A percentile compares a stretch with the other conserved stretches of the same genome.
Evolutionary conservation across 139 green algal species (phyloP).

Genomic region (Tetradesmus lagerheimii): DNA sequence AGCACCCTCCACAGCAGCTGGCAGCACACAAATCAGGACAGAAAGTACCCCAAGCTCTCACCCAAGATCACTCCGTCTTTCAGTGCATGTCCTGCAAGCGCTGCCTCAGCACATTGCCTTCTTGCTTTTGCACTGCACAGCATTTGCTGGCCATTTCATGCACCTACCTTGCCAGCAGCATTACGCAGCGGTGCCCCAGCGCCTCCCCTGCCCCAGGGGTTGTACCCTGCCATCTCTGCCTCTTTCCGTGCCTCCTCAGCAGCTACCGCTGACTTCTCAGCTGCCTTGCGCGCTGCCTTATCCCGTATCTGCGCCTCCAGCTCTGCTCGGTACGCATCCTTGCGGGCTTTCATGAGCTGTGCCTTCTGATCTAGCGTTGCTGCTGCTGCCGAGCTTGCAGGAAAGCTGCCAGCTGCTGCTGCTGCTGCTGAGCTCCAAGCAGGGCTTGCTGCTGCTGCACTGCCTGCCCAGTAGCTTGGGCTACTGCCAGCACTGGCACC

Average conservation of each 20-base stretch:
- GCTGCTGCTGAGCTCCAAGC: not conserved
- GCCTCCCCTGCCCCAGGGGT: conserved; percentile 24
- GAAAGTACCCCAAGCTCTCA: not conserved
- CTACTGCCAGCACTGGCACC: not conserved
- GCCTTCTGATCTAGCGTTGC: not conserved
- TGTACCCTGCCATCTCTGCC: conserved; percentile 20
- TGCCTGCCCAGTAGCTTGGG: not conserved
- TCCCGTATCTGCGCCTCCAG: conserved; percentile 49
- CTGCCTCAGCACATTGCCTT: not conserved
- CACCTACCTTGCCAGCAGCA: conserved; percentile 21
- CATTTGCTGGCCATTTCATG: not conserved
- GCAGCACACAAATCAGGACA: not conserved
- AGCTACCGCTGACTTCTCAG: conserved; percentile 1
- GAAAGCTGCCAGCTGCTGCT: not conserved
- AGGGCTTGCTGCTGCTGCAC: not conserved
- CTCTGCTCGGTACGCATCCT: conserved; percentile 36
- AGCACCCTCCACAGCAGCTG: not conserved
- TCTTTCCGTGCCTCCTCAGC: conserved; percentile 37
- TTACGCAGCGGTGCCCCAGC: conserved; percentile 29
- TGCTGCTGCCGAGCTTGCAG: conserved; percentile 18
- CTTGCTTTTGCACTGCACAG: not conserved
- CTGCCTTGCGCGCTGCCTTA: conserved; percentile 26
- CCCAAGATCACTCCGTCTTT: no score
- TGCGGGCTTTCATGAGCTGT: not conserved
- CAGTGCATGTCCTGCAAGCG: not conserved